These are phyloP conservation scores for Talaromyces trachyspermus DNA, from an alignment of 495 filamentous ascomycete species.

Conservation along the genomic window DNA sequence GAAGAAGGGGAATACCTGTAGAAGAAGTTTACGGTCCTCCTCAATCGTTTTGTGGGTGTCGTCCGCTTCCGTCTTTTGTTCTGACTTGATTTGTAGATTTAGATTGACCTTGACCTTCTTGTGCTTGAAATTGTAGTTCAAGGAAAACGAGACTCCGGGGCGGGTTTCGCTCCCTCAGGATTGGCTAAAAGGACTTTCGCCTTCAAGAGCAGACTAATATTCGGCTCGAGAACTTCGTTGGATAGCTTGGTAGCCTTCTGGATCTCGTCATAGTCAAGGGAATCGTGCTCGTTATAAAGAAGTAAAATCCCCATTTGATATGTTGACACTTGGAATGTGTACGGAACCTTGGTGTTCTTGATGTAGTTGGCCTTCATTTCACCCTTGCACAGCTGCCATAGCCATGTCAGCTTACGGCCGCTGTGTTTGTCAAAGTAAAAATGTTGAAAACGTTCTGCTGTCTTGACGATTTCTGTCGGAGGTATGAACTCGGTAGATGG, in stretches of 20 bases:
- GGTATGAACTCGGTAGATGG: slow-evolving; percentile 81
- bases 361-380: slow-evolving; percentile 92
- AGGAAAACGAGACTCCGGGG: slow-evolving; percentile 63
- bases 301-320: slow-evolving; percentile 98
- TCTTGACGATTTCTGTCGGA: slow-evolving; percentile 74
- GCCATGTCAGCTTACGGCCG: slow-evolving; percentile 92
- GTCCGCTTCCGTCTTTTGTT: slow-evolving; percentile 88
- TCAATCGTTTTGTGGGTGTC: slow-evolving; percentile 99
- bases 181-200: slow-evolving; percentile 71
- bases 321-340: slow-evolving; percentile 95
- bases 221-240: slow-evolving; percentile 76
- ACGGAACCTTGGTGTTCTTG: slow-evolving; percentile 79
- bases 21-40: slow-evolving; percentile 89
- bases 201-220: slow-evolving; percentile 76
- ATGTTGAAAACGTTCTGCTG: slow-evolving; percentile 77
- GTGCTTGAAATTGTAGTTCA: slow-evolving; percentile 93
- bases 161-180: slow-evolving; percentile 67
- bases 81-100: slow-evolving; percentile 88
- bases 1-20: slow-evolving; percentile 70
- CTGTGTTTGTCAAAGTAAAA: slow-evolving; percentile 96
- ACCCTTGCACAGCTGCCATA: slow-evolving; percentile 97
- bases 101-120: slow-evolving; percentile 97
- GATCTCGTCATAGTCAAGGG: slow-evolving; percentile 82
- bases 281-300: slow-evolving; percentile 87
- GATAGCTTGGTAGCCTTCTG: slow-evolving; percentile 68